Base-by-base conservation (phyloP, 106 monocot species). In the Xerophyta viscosa region DNA sequence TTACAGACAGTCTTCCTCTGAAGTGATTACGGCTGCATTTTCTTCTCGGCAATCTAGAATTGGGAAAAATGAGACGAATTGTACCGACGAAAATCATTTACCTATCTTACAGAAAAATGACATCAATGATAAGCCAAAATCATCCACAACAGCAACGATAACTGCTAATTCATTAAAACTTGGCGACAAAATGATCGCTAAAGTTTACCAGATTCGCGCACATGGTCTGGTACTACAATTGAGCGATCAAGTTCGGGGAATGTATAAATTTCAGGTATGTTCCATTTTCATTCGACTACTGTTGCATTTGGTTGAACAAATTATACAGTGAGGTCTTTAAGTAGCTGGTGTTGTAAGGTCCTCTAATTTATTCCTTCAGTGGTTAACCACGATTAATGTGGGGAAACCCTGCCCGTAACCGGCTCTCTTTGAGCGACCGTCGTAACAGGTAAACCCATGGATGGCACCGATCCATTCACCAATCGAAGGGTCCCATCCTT, bases 221-320 rank as follows among this genome's bases (percentile, higher is more conserved):
- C 68, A 65, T 66, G 94, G 94, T 42, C 33, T 96, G 29, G 94
- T 96, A 21, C 88, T 96, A n/a, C 78, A 96, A 41, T 53, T 96
- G 27, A 68, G 55, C 30, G 78, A 69, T 65, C 88, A 84, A 30
- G 43, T 79, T 49, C 75, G 71, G 6, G 94, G 94, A 67, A 96
- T 89, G 94, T 89, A 81, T 45, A 88, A 78, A 60, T 96, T 96
- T 73, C 70, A 85, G 94, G 94, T 96, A 80, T 4, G 4, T 48
- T 26, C 28, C 19, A 10, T 30, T 7, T 11, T 20, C 31, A 11
- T 28, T 27, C 14, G 13, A 26, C 27, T 56, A 36, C 5, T 37
- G 33, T 37, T 37, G 37, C 6, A 37, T 56, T 36, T 56, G 33
- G 37, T 36, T 56, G 21, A 31, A 33, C 23, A 36, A 6, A 11